Evolutionary conservation across 345 rosid genomes (phyloP), one percentile per base, ranked within the genome.

Genomic region (Salix viminalis): DNA sequence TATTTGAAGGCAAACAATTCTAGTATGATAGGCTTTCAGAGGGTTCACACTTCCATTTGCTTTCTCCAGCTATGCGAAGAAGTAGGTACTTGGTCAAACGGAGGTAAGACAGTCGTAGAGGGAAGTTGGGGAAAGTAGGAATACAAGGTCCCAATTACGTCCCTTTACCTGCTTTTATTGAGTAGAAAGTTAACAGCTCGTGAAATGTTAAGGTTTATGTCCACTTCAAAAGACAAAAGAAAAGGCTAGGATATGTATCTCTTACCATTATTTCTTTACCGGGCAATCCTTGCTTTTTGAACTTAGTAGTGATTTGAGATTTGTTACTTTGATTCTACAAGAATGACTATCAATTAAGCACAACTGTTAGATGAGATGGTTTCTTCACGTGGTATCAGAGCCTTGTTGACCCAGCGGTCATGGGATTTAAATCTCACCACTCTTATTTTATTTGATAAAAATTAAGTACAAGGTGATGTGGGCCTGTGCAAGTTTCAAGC

Each of bases 1-100:
- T 92, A 16, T 94, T 86, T 68, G 90, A 91, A 85, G 98, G 96
- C 70, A 91, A 92, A 67, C 97, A 90, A 69, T 90, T 91, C 84
- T 87, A 86, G 85, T 60, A 46, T 70, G 75, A 46, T 18, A 56
- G 18, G 24, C 34, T 52, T 24, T 72, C 23, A 23, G 34, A 77
- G 23, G 69, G 79, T 39, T 76, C 71, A 70, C 56, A 34, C 77
- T 34, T 26, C 41, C 41, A 44, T 54, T 39, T 26, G 19, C 5
- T 4, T 32, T 48, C 54, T 70, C 70, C 18, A 36, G 61, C 56
- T 68, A 56, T 58, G 48, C 30, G 68, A 60, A 42, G 54, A 69
- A 41, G 48, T 36, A 19, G 44, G 69, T 41, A 70, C 30, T 28
- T 71, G 71, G 78, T 77, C 82, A 72, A 80, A 76, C 14, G 60